Evolutionary conservation across 2,329 filamentous ascomycete species (phyloP).

Genomic region (Sphaerostilbella broomeana): DNA sequence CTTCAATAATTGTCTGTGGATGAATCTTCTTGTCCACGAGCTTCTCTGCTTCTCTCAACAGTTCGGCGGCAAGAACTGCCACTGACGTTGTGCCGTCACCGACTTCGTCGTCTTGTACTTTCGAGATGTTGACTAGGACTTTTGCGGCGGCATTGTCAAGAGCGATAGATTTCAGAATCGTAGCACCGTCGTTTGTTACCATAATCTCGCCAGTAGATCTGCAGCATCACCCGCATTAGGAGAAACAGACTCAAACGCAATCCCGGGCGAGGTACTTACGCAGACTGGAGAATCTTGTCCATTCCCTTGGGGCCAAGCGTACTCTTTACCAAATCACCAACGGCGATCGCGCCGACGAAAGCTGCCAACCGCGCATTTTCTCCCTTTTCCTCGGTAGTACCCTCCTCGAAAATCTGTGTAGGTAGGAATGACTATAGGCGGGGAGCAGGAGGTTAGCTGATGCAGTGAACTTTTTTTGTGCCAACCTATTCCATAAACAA

Average conservation of each 20-base stretch:
- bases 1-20: conserved; percentile 98
- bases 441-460: conserved; percentile 7
- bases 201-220: conserved; percentile 95
- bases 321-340: conserved; percentile 95
- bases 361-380: conserved; percentile 98
- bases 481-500: no score
- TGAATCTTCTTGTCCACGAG: conserved; percentile 98
- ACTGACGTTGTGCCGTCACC: conserved; percentile 98
- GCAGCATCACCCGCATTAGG: conserved; percentile 15
- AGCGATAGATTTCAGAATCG: conserved; percentile 95
- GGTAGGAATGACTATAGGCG: conserved; percentile 61
- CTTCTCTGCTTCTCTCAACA: conserved; percentile 93
- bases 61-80: conserved; percentile 86
- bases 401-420: conserved; percentile 96
- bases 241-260: background rate
- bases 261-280: conserved; percentile 49
- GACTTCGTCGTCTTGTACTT: conserved; percentile 98
- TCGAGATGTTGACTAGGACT: conserved; percentile 97
- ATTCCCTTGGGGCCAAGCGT: conserved; percentile 96
- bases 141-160: conserved; percentile 98
- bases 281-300: conserved; percentile 97
- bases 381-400: conserved; percentile 95
- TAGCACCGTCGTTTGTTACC: conserved; percentile 98
- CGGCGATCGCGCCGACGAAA: conserved; percentile 96
- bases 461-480: no score